These are phyloP conservation scores for Pisolithus thermaeus DNA, from an alignment of 1,284 basidiomycete species.

Conservation along the genomic window DNA sequence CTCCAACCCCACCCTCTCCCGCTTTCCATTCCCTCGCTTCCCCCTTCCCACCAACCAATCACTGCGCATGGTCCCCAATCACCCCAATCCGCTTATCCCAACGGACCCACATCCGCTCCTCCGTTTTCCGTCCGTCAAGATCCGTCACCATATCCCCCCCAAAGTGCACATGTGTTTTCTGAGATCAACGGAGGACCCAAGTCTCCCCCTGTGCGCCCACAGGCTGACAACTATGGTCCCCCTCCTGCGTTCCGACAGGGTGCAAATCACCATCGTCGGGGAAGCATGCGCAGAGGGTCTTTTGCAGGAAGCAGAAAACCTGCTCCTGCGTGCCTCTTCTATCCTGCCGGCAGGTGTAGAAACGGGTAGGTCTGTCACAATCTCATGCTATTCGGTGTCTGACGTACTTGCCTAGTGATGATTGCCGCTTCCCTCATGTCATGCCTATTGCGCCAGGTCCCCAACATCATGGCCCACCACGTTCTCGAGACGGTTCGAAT, in stretches of 20 bases:
- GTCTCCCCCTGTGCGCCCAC: constrained; percentile 34
- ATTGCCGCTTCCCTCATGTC: constrained; percentile 78
- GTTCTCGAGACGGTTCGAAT: constrained; percentile 41
- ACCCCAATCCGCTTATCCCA: constrained; percentile 39
- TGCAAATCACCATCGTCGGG: constrained; percentile 48
- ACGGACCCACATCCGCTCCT: constrained; percentile 36
- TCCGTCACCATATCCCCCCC: constrained; percentile 35
- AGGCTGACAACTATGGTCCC: constrained; percentile 42
- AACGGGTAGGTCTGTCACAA: constrained; percentile 56
- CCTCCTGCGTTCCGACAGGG: constrained; percentile 41
- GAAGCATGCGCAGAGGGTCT: constrained; percentile 51
- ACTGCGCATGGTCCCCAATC: constrained; percentile 37
- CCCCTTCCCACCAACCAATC: constrained; percentile 41
- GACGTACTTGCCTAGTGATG: constrained; percentile 43
- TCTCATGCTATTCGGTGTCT: neutral
- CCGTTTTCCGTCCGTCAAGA: constrained; percentile 43
- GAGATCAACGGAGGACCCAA: constrained; percentile 38
- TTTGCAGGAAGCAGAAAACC: constrained; percentile 58
- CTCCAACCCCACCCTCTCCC: constrained; percentile 55
- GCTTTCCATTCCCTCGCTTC: constrained; percentile 46
- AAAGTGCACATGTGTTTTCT: constrained; percentile 32
- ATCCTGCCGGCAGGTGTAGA: constrained; percentile 75
- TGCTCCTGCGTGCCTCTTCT: constrained; percentile 62
- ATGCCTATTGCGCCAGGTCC: constrained; percentile 48
- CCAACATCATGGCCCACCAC: constrained; percentile 43